Percentiles rank a stretch among this genome's conserved stretches.
These are phyloP conservation scores for Rasamsonia emersonii DNA, from an alignment of 2,329 filamentous ascomycete species.

Conservation along the genomic window DNA sequence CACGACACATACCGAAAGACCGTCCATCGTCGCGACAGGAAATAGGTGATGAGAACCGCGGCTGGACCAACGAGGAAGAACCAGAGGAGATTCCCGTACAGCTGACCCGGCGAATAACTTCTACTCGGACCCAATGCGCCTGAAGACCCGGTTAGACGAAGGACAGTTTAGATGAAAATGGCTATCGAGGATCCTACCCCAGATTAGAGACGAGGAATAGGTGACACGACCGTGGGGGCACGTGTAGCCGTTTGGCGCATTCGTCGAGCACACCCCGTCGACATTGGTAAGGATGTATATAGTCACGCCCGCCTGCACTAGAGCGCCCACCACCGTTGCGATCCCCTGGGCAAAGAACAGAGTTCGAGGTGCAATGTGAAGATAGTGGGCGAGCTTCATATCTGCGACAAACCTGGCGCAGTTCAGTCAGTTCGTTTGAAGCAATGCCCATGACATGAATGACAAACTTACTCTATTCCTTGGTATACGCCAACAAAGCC, in stretches of 20 bases:
- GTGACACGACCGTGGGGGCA: constrained; percentile 51
- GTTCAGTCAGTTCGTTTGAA: not conserved
- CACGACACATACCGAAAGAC: constrained; percentile 57
- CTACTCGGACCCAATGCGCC: constrained; percentile 57
- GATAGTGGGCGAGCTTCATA: constrained; percentile 52
- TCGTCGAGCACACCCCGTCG: constrained; percentile 42
- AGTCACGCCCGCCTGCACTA: constrained; percentile 43
- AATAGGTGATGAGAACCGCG: constrained; percentile 52
- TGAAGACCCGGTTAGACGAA: constrained; percentile 12
- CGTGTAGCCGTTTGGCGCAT: constrained; percentile 51
- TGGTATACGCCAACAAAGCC: constrained; percentile 60
- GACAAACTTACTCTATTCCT: constrained; percentile 38
- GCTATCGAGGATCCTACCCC: constrained; percentile 40
- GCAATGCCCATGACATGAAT: not conserved
- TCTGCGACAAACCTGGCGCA: constrained; percentile 55
- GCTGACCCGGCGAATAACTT: constrained; percentile 54
- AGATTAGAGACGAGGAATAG: constrained; percentile 62
- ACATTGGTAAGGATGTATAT: constrained; percentile 43
- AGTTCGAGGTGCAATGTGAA: constrained; percentile 39
- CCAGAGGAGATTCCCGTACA: constrained; percentile 58
- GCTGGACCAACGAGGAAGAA: constrained; percentile 62
- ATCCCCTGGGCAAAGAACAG: constrained; percentile 45
- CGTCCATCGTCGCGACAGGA: constrained; percentile 52
- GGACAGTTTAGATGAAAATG: not conserved
- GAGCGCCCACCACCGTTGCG: constrained; percentile 41